Evolutionary conservation across 768 basidiomycete genomes (phyloP), one percentile per base, ranked within the genome.

Genomic region (Tephrocybe sp.): DNA sequence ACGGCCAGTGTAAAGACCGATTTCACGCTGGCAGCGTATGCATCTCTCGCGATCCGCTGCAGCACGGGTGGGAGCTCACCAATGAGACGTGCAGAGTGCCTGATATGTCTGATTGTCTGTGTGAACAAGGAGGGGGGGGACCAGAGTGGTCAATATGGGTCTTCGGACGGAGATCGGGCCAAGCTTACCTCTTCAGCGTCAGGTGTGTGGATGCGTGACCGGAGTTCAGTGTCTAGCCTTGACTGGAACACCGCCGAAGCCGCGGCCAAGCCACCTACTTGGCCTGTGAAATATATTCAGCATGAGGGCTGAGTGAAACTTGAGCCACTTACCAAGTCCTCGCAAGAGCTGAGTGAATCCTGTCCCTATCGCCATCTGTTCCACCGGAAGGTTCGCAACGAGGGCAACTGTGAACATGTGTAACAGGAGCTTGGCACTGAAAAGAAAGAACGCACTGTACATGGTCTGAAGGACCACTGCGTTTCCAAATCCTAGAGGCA

Each of bases 401-500:
- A 83, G 63, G 4, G 82, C 81, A 56, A 81, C 82, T 83, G 51
- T 9, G 15, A 22, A 4, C n/a, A n/a, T n/a, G n/a, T n/a, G n/a
- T n/a, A n/a, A 44, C 11, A 8, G 11, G 19, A 11, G 1, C 4
- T 26, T 30, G 18, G 24, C 11, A 19, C 39, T 18, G 12, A 40
- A 53, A 11, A 6, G 22, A 21, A 13, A 2, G 27, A 15, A 54
- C 77, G 42, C 59, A 84, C 82, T 77, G 35, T 81, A 62, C 63
- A 73, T 78, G 7, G 83, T 85, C 54, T 85, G 83, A 19, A 83
- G 59, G 0, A 85, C 84, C 3, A 84, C 76, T 0, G 83, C 82
- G 47, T 84, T 85, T 5, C 84, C 83, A 53, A 85, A 83, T 13
- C 83, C 83, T 1, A 83, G 53, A 0, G 83, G 83, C 16, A 84